Percentiles rank a stretch among this genome's conserved stretches.
Conservation (phyloP, 2,329 filamentous ascomycete genomes). For the Phaeosphaeriaceae sp. region DNA sequence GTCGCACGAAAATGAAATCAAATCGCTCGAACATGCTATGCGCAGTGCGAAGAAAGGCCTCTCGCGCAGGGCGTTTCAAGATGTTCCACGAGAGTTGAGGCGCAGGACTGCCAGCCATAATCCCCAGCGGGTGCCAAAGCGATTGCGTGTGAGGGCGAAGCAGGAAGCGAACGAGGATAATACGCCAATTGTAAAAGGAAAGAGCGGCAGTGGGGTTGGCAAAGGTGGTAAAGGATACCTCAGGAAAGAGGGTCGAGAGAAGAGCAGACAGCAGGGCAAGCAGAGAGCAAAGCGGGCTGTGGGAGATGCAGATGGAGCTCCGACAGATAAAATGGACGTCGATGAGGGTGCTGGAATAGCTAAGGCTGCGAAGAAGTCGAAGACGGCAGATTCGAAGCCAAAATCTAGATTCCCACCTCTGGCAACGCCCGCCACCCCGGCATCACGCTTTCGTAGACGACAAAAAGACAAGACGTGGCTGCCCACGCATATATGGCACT, state of each 20-base stretch:
- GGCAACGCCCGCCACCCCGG: conserved; percentile 68
- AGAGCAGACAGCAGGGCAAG: conserved; percentile 67
- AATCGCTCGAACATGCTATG: conserved; percentile 83
- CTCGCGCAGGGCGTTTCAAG: conserved; percentile 82
- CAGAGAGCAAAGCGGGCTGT: conserved; percentile 60
- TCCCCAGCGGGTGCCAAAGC: conserved; percentile 83
- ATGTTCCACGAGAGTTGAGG: conserved; percentile 83
- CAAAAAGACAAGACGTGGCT: conserved; percentile 92
- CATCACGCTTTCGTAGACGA: conserved; percentile 80
- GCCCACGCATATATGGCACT: conserved; percentile 92
- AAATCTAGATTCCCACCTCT: conserved; percentile 75
- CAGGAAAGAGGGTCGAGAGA: conserved; percentile 78
- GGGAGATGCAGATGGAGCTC: conserved; percentile 38
- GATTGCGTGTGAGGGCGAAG: conserved; percentile 73
- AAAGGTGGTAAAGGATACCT: conserved; percentile 58
- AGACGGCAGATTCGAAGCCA: conserved; percentile 52
- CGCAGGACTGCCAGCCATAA: conserved; percentile 94
- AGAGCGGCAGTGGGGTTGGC: conserved; percentile 64
- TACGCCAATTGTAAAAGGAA: conserved; percentile 77
- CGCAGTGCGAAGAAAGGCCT: conserved; percentile 70
- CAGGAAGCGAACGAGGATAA: conserved; percentile 87
- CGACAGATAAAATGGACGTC: conserved; percentile 33
- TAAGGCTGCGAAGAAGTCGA: conserved; percentile 18
- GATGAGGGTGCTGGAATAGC: conserved; percentile 9
- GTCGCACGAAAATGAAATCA: conserved; percentile 88